Conservation (phyloP, 352 stramenopile species). For the Thraustotheca clavata region DNA sequence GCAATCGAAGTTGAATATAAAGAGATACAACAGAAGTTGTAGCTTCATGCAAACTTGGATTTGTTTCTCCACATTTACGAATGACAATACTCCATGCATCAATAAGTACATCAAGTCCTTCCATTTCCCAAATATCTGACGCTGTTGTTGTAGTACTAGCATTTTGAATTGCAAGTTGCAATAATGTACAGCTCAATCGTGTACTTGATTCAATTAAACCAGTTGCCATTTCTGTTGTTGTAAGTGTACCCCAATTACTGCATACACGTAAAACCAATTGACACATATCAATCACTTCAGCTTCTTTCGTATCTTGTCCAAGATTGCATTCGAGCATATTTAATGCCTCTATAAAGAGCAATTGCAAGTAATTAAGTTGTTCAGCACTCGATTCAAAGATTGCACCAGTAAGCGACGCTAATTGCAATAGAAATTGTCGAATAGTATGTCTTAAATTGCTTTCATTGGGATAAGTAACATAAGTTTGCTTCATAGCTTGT, state of each 20-base stretch:
- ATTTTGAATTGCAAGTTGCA: slow-evolving; percentile 54
- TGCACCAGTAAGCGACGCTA: slow-evolving; percentile 60
- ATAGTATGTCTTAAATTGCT: slow-evolving; percentile 45
- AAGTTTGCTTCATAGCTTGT: slow-evolving; percentile 24
- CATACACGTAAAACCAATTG: slow-evolving; percentile 69
- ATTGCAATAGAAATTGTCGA: slow-evolving; percentile 61
- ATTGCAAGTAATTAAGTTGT: slow-evolving; percentile 46
- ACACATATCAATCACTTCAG: slow-evolving; percentile 78
- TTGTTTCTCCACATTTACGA: background rate
- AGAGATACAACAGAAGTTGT: slow-evolving; percentile 54
- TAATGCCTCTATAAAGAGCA: slow-evolving; percentile 53
- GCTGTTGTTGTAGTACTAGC: slow-evolving; percentile 37
- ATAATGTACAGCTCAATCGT: slow-evolving; percentile 54
- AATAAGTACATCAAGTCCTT: slow-evolving; percentile 68
- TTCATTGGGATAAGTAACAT: slow-evolving; percentile 27
- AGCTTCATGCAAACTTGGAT: background rate
- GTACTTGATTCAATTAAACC: slow-evolving; percentile 61
- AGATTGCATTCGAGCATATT: slow-evolving; percentile 50
- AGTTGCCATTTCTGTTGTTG: slow-evolving; percentile 40
- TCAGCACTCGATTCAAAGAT: slow-evolving; percentile 57
- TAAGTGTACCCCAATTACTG: slow-evolving; percentile 53
- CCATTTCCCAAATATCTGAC: slow-evolving; percentile 75
- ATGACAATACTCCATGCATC: slow-evolving; percentile 73
- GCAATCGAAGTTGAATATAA: slow-evolving; percentile 67
- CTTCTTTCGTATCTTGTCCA: slow-evolving; percentile 56